These are phyloP conservation scores for Cynara cardunculus DNA, from an alignment of 129 eudicot genomes.

Conservation along the genomic window DNA sequence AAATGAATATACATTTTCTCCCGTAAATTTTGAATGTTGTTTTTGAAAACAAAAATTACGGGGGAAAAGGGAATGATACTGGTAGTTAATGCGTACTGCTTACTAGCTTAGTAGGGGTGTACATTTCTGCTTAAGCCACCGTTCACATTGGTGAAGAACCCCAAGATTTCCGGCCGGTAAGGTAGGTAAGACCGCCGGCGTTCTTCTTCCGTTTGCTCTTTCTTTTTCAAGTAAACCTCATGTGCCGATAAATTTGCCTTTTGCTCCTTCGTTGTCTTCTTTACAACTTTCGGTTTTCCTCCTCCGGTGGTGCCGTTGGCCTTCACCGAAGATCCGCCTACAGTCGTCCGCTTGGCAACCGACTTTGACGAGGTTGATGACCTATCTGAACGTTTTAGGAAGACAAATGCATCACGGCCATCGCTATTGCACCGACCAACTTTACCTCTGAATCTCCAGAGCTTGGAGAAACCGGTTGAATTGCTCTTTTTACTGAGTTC, in stretches of 20 bases:
- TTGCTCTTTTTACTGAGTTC: constrained; percentile 63
- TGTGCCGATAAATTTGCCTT: constrained; percentile 39
- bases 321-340: not conserved
- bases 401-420: constrained; percentile 69
- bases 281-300: constrained; percentile 15
- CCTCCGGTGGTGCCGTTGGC: not conserved
- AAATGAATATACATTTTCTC: no score
- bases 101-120: constrained; percentile 56
- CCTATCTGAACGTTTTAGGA: constrained; percentile 30
- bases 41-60: no score
- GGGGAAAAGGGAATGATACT: no score
- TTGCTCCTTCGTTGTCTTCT: constrained; percentile 30
- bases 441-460: constrained; percentile 55
- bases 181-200: constrained; percentile 55
- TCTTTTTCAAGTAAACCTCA: constrained; percentile 53
- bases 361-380: not conserved
- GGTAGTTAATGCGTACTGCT: not conserved
- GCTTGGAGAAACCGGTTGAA: constrained; percentile 80
- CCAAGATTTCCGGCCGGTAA: constrained; percentile 58
- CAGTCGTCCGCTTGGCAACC: not conserved
- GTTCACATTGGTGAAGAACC: constrained; percentile 60
- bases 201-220: constrained; percentile 29
- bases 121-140: constrained; percentile 60
- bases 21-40: no score
- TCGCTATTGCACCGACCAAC: constrained; percentile 57